A percentile compares a stretch with the other conserved stretches of the same genome.
These are phyloP conservation scores for Somion occarium DNA, from an alignment of 1,284 basidiomycete species.

Conservation along the genomic window DNA sequence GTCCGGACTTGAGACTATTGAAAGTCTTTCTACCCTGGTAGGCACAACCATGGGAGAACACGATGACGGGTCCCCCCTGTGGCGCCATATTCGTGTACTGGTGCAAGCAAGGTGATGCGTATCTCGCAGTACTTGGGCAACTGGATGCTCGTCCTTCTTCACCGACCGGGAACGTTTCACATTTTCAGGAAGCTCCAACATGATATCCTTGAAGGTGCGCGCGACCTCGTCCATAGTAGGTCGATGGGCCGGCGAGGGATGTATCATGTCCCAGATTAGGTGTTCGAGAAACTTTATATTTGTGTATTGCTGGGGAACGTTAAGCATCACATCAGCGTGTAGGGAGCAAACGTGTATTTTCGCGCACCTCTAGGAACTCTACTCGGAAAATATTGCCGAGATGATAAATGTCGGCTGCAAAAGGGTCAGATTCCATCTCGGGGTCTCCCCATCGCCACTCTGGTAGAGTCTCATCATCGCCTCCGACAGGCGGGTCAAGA, in stretches of 20 bases:
- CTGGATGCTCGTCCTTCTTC: background rate
- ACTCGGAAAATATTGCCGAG: conserved; percentile 28
- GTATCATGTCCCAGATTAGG: conserved; percentile 7
- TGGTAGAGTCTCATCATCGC: conserved; percentile 22
- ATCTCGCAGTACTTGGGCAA: background rate
- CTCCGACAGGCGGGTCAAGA: conserved; percentile 11
- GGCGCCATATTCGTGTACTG: no score
- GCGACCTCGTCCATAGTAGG: conserved; percentile 11
- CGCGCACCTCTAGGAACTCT: conserved; percentile 14
- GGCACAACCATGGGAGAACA: no score
- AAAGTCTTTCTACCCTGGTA: no score
- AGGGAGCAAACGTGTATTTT: background rate
- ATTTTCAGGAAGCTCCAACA: background rate
- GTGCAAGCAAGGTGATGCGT: background rate
- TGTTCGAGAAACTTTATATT: conserved; percentile 4
- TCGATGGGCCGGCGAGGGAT: conserved; percentile 5
- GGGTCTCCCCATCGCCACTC: conserved; percentile 16
- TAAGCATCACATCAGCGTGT: background rate
- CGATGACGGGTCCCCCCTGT: no score
- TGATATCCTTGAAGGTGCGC: conserved; percentile 3
- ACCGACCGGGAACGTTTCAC: background rate
- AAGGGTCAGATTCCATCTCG: conserved; percentile 18
- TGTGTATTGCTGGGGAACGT: conserved; percentile 1
- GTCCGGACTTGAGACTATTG: no score
- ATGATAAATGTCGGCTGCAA: conserved; percentile 26